Conservation (phyloP, 129 eudicot genomes). For the Daucus carota region DNA sequence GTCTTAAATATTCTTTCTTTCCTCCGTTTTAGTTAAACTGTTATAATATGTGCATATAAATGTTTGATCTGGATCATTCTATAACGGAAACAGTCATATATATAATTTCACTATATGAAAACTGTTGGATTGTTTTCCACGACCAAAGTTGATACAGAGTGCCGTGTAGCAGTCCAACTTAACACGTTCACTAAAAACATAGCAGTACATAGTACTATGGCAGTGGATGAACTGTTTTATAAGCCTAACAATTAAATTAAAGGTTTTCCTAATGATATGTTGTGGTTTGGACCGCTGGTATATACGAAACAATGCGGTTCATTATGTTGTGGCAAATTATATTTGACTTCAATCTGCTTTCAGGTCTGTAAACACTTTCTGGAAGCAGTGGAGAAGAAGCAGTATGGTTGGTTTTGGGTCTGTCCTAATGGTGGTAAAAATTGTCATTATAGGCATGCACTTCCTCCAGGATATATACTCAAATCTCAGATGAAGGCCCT, state of each 20-base stretch:
- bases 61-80: background rate
- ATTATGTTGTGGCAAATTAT: background rate
- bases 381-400: constrained; percentile 94
- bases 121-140: background rate
- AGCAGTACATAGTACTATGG: background rate
- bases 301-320: background rate
- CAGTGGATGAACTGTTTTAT: background rate
- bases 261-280: background rate
- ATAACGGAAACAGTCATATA: background rate
- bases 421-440: constrained; percentile 93
- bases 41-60: background rate
- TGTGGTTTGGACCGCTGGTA: background rate
- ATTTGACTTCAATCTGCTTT: background rate
- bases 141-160: background rate
- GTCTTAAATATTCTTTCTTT: background rate
- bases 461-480: constrained; percentile 82
- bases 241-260: background rate
- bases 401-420: constrained; percentile 97
- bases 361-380: constrained; percentile 81
- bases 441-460: constrained; percentile 93
- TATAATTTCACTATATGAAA: background rate
- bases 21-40: background rate
- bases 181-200: background rate
- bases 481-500: constrained; percentile 97
- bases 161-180: too few species aligned